Evolutionary conservation across 2,329 filamentous ascomycete species (phyloP).

Genomic region (Sporothrix variecibatus): DNA sequence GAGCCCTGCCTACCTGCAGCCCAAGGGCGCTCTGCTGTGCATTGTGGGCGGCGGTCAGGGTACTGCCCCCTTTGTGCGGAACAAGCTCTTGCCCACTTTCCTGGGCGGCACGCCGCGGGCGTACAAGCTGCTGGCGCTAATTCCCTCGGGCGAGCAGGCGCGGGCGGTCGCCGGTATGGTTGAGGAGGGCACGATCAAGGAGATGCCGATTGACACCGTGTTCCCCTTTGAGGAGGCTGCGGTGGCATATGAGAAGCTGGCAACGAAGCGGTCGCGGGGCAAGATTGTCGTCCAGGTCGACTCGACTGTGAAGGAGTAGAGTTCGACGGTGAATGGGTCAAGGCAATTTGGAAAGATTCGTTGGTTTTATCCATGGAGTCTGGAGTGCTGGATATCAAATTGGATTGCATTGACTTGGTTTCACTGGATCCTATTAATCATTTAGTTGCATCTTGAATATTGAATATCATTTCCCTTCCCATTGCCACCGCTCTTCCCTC

Average conservation of each 20-base stretch:
- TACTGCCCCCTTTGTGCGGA: constrained; percentile 36
- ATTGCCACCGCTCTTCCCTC: background rate
- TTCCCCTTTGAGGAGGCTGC: constrained; percentile 36
- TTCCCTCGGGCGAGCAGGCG: constrained; percentile 35
- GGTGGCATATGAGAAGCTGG: constrained; percentile 39
- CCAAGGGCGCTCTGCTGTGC: constrained; percentile 40
- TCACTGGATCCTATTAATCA: background rate
- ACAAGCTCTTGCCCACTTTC: constrained; percentile 38
- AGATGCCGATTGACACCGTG: constrained; percentile 38
- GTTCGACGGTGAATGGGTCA: too few relatives aligned
- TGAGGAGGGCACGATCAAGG: constrained; percentile 34
- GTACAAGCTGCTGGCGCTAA: constrained; percentile 38
- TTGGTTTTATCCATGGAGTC: too few relatives aligned
- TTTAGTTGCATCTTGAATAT: background rate
- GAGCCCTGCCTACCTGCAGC: constrained; percentile 44
- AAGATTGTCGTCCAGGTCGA: constrained; percentile 39
- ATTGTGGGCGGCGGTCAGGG: constrained; percentile 40
- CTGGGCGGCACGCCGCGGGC: constrained; percentile 39
- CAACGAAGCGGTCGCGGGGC: constrained; percentile 38
- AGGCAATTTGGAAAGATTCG: too few relatives aligned
- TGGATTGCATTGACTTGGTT: background rate
- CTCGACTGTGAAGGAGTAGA: background rate
- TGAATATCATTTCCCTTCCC: background rate
- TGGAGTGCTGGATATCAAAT: background rate
- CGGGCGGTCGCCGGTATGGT: constrained; percentile 36